Base-by-base conservation (phyloP, 2,329 filamentous ascomycete species). In the Colletotrichum godetiae region DNA sequence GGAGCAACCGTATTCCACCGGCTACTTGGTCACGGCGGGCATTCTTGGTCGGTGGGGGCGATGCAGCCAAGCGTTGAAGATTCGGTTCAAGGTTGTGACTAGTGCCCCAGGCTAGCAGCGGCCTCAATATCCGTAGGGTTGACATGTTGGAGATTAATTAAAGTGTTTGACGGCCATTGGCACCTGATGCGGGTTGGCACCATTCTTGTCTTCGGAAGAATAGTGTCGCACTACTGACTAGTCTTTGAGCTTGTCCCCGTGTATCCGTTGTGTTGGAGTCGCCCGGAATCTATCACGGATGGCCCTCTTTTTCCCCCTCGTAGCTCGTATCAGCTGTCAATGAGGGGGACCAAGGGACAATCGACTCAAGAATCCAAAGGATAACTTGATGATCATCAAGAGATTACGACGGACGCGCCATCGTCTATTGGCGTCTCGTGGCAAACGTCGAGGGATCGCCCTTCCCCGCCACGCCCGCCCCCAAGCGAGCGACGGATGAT, bases 91-190 rank as follows among this genome's bases (percentile, higher is more conserved):
- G 67, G 67, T 69, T 66, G n/a, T 35, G n/a, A 70, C 71, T 71
- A 73, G 71, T 27, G 67, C 49, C 68, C 56, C 61, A 60, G 24
- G 55, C 56, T 58, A 58, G 42, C 61, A 29, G 46, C 46, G 49
- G 24, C 55, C 27, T 71, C 71, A 73, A 73, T 66, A 73, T 73
- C 71, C 56, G 49, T 73, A 73, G 49, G 71, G 71, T 71, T 71
- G 67, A 73, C 60, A 56, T 61, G 67, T 73, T 61, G 61, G 67
- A 71, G n/a, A 61, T 62, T 61, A 22, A 73, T 73, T 65, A 52
- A 68, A 65, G 55, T 66, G 71, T 73, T 71, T 71, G 55, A 62
- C 24, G 56, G 60, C 12, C 35, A 52, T 13, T 61, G 67, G 60
- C 61, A 60, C 67, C 56, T 29, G 60, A 65, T 57, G 37, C 22